A percentile compares a stretch with the other conserved stretches of the same genome.
Conservation (phyloP, 2,329 filamentous ascomycete species). For the Corinectria fuckeliana region DNA sequence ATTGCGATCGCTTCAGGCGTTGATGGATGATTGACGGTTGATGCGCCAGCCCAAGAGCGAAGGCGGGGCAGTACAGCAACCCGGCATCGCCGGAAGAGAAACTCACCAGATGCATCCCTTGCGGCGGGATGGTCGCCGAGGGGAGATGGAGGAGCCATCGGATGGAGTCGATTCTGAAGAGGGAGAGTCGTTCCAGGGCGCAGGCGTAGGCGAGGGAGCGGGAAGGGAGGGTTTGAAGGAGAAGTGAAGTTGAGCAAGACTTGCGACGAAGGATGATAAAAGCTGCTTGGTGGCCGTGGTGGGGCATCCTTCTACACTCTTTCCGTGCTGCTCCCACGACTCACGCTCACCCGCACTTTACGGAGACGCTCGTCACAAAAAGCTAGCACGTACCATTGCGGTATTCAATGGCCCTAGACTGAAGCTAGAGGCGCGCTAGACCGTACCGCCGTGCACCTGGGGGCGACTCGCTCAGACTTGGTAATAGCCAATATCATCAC, state of each 20-base stretch:
- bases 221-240: slow-evolving; percentile 27
- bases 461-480: not conserved
- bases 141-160: slow-evolving; percentile 31
- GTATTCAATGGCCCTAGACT: slow-evolving; percentile 5
- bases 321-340: slow-evolving; percentile 4
- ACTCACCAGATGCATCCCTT: slow-evolving; percentile 35
- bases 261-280: slow-evolving; percentile 40
- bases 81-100: slow-evolving; percentile 35
- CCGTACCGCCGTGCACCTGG: slow-evolving; percentile 5
- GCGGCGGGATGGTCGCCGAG: slow-evolving; percentile 27
- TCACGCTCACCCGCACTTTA: not conserved
- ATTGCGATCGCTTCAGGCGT: slow-evolving; percentile 25
- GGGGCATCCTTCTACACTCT: slow-evolving; percentile 31
- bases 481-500: slow-evolving; percentile 2
- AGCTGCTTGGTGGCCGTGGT: slow-evolving; percentile 33
- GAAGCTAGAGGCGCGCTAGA: slow-evolving; percentile 9
- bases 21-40: slow-evolving; percentile 12
- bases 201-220: slow-evolving; percentile 18
- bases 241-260: slow-evolving; percentile 30
- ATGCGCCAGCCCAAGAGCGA: slow-evolving; percentile 20
- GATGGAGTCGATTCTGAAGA: slow-evolving; percentile 19
- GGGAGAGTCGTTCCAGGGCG: slow-evolving; percentile 16
- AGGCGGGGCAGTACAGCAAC: slow-evolving; percentile 37
- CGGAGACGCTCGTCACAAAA: slow-evolving; percentile 13
- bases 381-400: slow-evolving; percentile 10